Base-by-base conservation (phyloP, 345 rosid species). In the Linum lewisii region DNA sequence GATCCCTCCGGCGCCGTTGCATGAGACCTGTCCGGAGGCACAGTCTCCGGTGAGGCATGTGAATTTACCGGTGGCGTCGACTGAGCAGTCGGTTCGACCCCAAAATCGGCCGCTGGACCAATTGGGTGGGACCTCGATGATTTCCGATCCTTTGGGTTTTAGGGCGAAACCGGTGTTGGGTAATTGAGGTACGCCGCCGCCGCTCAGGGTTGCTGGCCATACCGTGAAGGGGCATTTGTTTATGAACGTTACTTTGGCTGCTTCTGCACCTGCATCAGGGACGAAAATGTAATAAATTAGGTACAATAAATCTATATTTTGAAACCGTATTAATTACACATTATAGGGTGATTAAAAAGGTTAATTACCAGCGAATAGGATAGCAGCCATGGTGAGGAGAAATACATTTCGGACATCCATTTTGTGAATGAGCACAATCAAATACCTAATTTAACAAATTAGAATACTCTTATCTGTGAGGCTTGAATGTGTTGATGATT, bases 1-100 rank as follows among this genome's bases (percentile, higher is more conserved):
- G 29, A 73, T 58, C 0, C 78, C 85, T 2, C 83, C 84, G 2
- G 56, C 37, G 0, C 90, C 90, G 4, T 82, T 63, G 63, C 94
- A 86, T n/a, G n/a, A n/a, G n/a, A n/a, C n/a, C n/a, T n/a, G n/a
- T n/a, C n/a, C n/a, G 32, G 32, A 2, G n/a, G 54, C 78, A 1
- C 89, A 84, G 29, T 82, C 82, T 6, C 76, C 87, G 0, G 83
- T 71, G 57, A 20, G 66, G 24, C 55, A 52, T 11, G 8, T 9
- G 14, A 52, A 52, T 9, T 23, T 20, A 2, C 55, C 24, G 3
- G 45, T 6, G 24, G 24, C 21, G 2, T 2, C 13, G 21, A 8
- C 19, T 8, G 13, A 6, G 55, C 55, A 52, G 1, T 23, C 24
- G 23, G 55, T 52, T 7, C 55, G 21, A 20, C 55, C 55, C 55